A percentile compares a stretch with the other conserved stretches of the same genome.
Evolutionary conservation across 2,329 filamentous ascomycete species (phyloP).

Genomic region (Pestalotiopsis sp.): DNA sequence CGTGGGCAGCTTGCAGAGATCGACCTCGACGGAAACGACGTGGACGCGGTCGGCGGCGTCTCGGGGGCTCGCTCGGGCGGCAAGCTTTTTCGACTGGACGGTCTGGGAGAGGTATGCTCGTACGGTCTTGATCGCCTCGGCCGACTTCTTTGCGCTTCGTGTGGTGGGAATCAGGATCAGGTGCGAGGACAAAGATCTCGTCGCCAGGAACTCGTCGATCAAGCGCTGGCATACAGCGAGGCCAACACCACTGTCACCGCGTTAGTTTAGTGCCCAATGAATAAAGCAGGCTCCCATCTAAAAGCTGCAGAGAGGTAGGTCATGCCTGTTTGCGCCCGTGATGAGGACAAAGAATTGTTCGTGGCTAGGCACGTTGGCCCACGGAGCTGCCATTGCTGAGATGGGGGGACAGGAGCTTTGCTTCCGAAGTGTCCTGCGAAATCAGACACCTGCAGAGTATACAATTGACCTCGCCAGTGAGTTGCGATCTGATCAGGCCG

Average conservation of each 20-base stretch:
- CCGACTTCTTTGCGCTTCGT: constrained; percentile 72
- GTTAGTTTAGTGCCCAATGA: no score
- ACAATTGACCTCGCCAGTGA: neutral
- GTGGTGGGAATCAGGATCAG: constrained; percentile 85
- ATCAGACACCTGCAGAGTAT: neutral
- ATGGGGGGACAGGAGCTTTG: neutral
- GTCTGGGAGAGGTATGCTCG: constrained; percentile 61
- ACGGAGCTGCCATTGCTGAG: constrained; percentile 30
- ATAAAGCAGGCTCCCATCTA: neutral
- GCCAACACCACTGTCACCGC: constrained; percentile 72
- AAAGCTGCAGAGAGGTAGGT: neutral
- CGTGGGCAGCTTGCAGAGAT: constrained; percentile 60
- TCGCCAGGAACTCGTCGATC: constrained; percentile 84
- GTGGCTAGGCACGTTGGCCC: constrained; percentile 31
- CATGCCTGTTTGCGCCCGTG: constrained; percentile 33
- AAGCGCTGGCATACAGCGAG: constrained; percentile 81
- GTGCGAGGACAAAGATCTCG: constrained; percentile 66
- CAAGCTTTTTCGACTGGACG: constrained; percentile 41
- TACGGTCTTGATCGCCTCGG: constrained; percentile 69
- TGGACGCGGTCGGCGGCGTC: constrained; percentile 55
- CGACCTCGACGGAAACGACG: constrained; percentile 59
- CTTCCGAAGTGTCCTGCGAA: neutral
- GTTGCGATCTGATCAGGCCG: neutral
- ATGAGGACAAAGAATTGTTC: constrained; percentile 34
- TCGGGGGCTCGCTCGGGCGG: constrained; percentile 40